phyloP scores from a whole-genome alignment of 2,329 filamentous ascomycete genomes.

The Phyllosticta capitalensis region DNA sequence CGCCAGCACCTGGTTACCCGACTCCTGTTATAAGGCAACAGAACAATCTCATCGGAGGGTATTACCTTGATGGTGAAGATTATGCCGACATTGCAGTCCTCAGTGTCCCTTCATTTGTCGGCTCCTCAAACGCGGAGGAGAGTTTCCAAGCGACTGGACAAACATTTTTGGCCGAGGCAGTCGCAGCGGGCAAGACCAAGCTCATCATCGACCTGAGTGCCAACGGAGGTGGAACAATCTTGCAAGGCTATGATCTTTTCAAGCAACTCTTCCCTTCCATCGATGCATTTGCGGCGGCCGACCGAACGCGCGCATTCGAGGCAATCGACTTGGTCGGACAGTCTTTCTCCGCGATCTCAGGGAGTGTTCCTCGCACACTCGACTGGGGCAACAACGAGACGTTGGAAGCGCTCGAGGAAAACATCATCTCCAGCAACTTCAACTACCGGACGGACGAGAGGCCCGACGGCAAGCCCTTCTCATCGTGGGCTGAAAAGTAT shows the following conservation, averaged over 20 bases:
- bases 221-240: constrained; percentile 51
- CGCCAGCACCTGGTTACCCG: constrained; percentile 35
- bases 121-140: constrained; percentile 14
- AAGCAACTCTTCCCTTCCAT: constrained; percentile 45
- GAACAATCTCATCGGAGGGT: constrained; percentile 36
- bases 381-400: constrained; percentile 26
- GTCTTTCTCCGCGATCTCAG: constrained; percentile 26
- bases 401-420: constrained; percentile 9
- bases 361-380: constrained; percentile 23
- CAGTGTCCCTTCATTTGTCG: constrained; percentile 33
- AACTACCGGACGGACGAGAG: constrained; percentile 37
- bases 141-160: constrained; percentile 33
- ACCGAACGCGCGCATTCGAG: constrained; percentile 42
- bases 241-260: constrained; percentile 54
- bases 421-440: constrained; percentile 33
- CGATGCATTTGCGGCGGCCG: constrained; percentile 39
- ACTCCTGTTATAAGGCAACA: constrained; percentile 29
- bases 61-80: constrained; percentile 33
- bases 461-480: constrained; percentile 39
- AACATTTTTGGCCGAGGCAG: constrained; percentile 33
- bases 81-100: constrained; percentile 39
- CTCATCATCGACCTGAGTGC: constrained; percentile 51
- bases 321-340: constrained; percentile 37
- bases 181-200: constrained; percentile 46
- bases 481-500: constrained; percentile 37